phyloP scores from a whole-genome alignment of 352 stramenopile species.

The Phytophthora melonis region DNA sequence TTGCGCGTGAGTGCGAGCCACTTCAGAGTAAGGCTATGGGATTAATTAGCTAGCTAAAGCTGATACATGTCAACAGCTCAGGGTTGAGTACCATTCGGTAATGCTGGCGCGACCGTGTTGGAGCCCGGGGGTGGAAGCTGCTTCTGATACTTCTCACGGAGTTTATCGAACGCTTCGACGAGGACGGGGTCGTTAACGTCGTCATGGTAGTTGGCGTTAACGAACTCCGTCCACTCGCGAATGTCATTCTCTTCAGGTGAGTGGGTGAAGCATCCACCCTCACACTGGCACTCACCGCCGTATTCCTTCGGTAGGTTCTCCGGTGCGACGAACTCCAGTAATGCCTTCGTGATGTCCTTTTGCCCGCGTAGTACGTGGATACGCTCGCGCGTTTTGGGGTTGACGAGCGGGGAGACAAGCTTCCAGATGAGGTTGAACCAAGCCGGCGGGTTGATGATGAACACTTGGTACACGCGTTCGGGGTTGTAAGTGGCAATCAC shows the following conservation, averaged over 20 bases:
- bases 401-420: slow-evolving; percentile 73
- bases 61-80: slow-evolving; percentile 8
- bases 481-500: slow-evolving; percentile 78
- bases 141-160: slow-evolving; percentile 60
- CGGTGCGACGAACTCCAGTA: slow-evolving; percentile 72
- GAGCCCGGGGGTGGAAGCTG: slow-evolving; percentile 40
- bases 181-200: slow-evolving; percentile 42
- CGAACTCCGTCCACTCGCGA: slow-evolving; percentile 63
- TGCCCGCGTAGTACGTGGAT: slow-evolving; percentile 72
- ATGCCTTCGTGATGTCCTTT: slow-evolving; percentile 76
- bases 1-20: slow-evolving; percentile 18
- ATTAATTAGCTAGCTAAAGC: slow-evolving; percentile 36
- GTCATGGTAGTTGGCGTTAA: slow-evolving; percentile 55
- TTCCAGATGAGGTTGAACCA: slow-evolving; percentile 90
- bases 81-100: slow-evolving; percentile 14
- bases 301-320: slow-evolving; percentile 77
- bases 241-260: slow-evolving; percentile 77
- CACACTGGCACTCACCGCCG: slow-evolving; percentile 66
- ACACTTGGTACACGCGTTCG: slow-evolving; percentile 75
- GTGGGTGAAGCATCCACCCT: slow-evolving; percentile 66
- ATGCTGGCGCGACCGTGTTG: slow-evolving; percentile 3
- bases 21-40: slow-evolving; percentile 33
- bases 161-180: slow-evolving; percentile 46
- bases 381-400: slow-evolving; percentile 77
- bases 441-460: slow-evolving; percentile 75